Conservation (phyloP, 2,329 filamentous ascomycete genomes). For the Bretziella fagacearum region DNA sequence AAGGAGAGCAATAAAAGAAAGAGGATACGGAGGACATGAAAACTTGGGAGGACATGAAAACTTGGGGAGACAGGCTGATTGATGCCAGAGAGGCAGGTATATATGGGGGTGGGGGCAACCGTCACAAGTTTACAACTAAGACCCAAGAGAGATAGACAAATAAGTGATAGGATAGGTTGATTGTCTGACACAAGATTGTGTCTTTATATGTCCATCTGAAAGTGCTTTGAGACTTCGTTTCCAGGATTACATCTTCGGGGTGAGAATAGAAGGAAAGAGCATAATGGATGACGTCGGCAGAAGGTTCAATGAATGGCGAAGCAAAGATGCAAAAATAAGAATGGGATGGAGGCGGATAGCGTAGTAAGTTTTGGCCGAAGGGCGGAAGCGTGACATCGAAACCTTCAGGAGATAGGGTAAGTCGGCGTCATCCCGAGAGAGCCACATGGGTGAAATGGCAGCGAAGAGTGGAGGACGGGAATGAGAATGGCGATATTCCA, state of each 20-base stretch:
- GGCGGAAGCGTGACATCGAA: conserved; percentile 6
- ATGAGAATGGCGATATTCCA: conserved; percentile 7
- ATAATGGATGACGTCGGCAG: conserved; percentile 1
- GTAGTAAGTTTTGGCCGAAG: not conserved
- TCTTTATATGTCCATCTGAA: too few relatives aligned
- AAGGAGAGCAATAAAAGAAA: not conserved
- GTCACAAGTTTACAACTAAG: too few relatives aligned
- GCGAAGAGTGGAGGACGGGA: not conserved
- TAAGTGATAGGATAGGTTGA: too few relatives aligned
- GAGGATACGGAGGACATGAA: not conserved
- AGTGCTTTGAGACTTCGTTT: not conserved
- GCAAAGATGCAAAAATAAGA: not conserved
- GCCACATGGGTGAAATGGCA: too few relatives aligned
- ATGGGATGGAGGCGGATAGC: not conserved
- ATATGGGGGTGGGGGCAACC: too few relatives aligned
- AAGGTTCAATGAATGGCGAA: not conserved
- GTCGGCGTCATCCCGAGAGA: not conserved
- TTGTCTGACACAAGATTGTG: too few relatives aligned
- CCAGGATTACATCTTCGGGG: not conserved
- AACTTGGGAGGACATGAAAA: not conserved
- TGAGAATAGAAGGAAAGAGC: not conserved
- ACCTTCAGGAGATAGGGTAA: not conserved
- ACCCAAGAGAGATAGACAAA: too few relatives aligned
- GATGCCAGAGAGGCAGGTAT: too few relatives aligned
- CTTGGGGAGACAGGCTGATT: too few relatives aligned